phyloP scores from a whole-genome alignment of 495 filamentous ascomycete species.

The Letharia lupina region DNA sequence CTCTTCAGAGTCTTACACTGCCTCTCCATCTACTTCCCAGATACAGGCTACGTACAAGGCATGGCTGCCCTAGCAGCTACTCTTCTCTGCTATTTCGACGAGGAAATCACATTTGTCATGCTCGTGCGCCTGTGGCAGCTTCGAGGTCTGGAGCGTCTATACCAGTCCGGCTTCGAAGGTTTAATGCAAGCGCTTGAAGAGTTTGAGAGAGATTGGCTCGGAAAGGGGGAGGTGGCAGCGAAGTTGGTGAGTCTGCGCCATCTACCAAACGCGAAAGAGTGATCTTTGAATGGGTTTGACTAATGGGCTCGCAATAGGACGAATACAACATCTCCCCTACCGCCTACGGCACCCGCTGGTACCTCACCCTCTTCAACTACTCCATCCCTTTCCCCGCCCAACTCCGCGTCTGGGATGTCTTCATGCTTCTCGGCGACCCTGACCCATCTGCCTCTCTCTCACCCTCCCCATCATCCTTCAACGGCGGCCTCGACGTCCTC shows the following conservation, averaged over 20 bases:
- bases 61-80: slow-evolving; percentile 95
- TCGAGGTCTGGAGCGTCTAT: slow-evolving; percentile 76
- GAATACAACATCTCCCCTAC: slow-evolving; percentile 78
- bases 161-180: slow-evolving; percentile 73
- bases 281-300: slow-evolving; percentile 11
- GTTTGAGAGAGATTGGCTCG: slow-evolving; percentile 82
- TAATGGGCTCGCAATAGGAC: slow-evolving; percentile 39
- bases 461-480: slow-evolving; percentile 33
- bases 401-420: slow-evolving; percentile 97
- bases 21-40: slow-evolving; percentile 83
- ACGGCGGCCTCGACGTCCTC: slow-evolving; percentile 72
- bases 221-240: slow-evolving; percentile 59
- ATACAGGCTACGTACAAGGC: slow-evolving; percentile 92
- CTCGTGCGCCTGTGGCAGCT: slow-evolving; percentile 84
- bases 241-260: slow-evolving; percentile 59
- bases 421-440: slow-evolving; percentile 88
- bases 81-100: slow-evolving; percentile 91
- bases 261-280: not conserved
- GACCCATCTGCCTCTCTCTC: slow-evolving; percentile 25
- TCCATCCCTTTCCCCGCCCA: slow-evolving; percentile 94
- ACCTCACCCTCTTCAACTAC: slow-evolving; percentile 95
- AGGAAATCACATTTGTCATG: slow-evolving; percentile 92
- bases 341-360: slow-evolving; percentile 93
- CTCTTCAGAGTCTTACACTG: slow-evolving; percentile 90
- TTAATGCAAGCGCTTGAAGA: slow-evolving; percentile 82